These are phyloP conservation scores for Oenanthe javanica DNA, from an alignment of 140 eudicot genomes.

Conservation along the genomic window DNA sequence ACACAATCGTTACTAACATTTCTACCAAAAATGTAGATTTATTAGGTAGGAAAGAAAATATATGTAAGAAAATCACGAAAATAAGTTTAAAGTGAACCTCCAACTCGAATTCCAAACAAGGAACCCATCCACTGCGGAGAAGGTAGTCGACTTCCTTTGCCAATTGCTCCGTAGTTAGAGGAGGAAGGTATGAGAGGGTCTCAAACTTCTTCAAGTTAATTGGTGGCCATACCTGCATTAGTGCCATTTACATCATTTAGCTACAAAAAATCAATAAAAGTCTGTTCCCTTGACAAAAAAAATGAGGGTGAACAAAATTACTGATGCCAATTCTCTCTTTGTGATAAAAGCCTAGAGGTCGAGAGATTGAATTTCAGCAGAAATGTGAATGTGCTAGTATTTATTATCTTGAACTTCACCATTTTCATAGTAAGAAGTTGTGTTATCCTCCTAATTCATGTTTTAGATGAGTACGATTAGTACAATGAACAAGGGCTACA, in stretches of 20 bases:
- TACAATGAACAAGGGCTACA: background rate
- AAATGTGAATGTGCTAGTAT: background rate
- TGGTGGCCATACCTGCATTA: constrained; percentile 45
- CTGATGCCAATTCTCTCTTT: background rate
- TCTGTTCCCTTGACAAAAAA: background rate
- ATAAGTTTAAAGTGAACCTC: background rate
- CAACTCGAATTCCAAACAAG: constrained; percentile 43
- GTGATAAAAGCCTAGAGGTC: background rate
- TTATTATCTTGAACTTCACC: background rate
- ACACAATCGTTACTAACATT: background rate
- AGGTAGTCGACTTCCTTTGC: constrained; percentile 39
- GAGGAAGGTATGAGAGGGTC: constrained; percentile 49
- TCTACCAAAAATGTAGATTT: background rate
- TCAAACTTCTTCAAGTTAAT: constrained; percentile 27
- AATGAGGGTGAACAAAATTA: too few relatives aligned
- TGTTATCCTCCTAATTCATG: background rate
- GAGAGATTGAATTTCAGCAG: background rate
- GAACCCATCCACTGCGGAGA: constrained; percentile 30
- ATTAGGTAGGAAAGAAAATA: background rate
- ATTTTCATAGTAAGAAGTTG: background rate
- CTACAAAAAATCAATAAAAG: background rate
- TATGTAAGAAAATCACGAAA: background rate
- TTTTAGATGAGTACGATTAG: background rate
- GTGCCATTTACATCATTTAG: background rate
- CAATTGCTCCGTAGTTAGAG: constrained; percentile 17